These are phyloP conservation scores for Hypoxylon subgilvum DNA, from an alignment of 495 filamentous ascomycete species.

Conservation along the genomic window DNA sequence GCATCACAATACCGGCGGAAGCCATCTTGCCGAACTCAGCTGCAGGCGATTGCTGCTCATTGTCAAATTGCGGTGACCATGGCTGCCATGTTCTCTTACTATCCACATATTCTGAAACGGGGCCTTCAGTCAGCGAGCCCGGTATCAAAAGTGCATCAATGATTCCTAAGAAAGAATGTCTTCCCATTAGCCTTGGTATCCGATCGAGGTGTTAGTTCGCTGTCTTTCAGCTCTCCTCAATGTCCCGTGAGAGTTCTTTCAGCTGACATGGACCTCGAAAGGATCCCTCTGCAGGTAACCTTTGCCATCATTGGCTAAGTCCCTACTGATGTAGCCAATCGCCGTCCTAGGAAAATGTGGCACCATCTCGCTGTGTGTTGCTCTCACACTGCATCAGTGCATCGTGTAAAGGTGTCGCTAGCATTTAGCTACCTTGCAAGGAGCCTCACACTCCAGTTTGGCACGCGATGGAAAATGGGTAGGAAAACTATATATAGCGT, in stretches of 20 bases:
- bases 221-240: slow-evolving; percentile 41
- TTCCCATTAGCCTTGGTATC: slow-evolving; percentile 12
- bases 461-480: slow-evolving; percentile 16
- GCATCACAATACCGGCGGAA: too few relatives aligned
- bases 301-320: slow-evolving; percentile 35
- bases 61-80: background rate
- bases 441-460: slow-evolving; percentile 10
- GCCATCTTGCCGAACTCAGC: background rate
- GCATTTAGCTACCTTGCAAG: too few relatives aligned
- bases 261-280: slow-evolving; percentile 35
- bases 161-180: slow-evolving; percentile 6
- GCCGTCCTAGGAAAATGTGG: slow-evolving; percentile 4
- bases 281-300: slow-evolving; percentile 36
- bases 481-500: slow-evolving; percentile 17
- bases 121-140: slow-evolving; percentile 3
- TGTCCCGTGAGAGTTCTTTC: slow-evolving; percentile 33
- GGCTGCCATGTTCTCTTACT: slow-evolving; percentile 3
- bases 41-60: slow-evolving; percentile 12
- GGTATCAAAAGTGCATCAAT: slow-evolving; percentile 11
- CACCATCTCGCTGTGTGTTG: slow-evolving; percentile 31
- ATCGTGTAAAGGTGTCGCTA: too few relatives aligned
- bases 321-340: slow-evolving; percentile 34
- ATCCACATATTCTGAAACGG: slow-evolving; percentile 1
- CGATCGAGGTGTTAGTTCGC: slow-evolving; percentile 38
- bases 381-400: slow-evolving; percentile 11